phyloP scores from a whole-genome alignment of 331 rosid species.

The Pyracantha coccinea region DNA sequence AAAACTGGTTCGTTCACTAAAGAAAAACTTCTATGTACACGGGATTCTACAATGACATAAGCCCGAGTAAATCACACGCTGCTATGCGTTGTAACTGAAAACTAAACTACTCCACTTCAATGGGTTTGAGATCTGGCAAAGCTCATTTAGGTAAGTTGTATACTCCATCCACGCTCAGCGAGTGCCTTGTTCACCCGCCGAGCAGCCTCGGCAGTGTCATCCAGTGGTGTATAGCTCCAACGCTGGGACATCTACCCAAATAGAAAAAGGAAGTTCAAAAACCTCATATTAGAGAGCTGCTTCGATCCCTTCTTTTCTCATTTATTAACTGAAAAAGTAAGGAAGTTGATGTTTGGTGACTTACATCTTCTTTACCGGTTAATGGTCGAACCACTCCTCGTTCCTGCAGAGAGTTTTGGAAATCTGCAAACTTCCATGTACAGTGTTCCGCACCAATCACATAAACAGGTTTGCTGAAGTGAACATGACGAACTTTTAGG shows the following conservation, averaged over 20 bases:
- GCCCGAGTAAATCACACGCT: too few species aligned
- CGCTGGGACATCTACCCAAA: constrained; percentile 43
- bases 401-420: constrained; percentile 60
- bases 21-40: too few species aligned
- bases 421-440: constrained; percentile 87
- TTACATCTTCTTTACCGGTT: constrained; percentile 77
- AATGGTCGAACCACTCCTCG: constrained; percentile 63
- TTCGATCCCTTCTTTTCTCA: not conserved
- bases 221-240: constrained; percentile 84
- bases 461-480: constrained; percentile 79
- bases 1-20: not conserved
- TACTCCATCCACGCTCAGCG: constrained; percentile 77
- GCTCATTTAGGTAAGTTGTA: constrained; percentile 15
- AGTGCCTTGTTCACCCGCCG: constrained; percentile 42
- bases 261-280: not conserved
- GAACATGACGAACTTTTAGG: not conserved
- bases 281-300: not conserved
- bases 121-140: not conserved
- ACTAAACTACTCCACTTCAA: not conserved
- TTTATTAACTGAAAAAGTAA: not conserved
- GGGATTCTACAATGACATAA: too few species aligned
- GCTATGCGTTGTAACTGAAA: too few species aligned
- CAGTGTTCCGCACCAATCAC: constrained; percentile 74
- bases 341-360: constrained; percentile 20
- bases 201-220: constrained; percentile 81